phyloP scores from a whole-genome alignment of 371 early-diverging fungal species.

The Capillidium rhysosporum region DNA sequence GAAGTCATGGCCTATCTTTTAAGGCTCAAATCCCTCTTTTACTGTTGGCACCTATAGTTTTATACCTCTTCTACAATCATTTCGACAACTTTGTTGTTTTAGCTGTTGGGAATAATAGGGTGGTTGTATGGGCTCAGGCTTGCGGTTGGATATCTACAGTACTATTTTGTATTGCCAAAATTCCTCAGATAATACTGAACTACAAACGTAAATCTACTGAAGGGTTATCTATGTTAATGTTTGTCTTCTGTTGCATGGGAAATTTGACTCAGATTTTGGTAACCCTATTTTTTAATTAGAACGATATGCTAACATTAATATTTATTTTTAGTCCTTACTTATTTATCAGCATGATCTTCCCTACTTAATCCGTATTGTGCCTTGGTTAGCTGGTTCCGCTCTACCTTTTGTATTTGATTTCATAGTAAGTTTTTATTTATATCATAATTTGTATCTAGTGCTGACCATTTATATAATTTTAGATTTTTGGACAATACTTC shows the following conservation, averaged over 20 bases:
- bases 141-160: background rate
- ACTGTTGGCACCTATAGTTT: background rate
- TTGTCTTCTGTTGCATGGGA: constrained; percentile 59
- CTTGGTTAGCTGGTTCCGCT: constrained; percentile 1
- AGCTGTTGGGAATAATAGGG: background rate
- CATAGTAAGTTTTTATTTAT: background rate
- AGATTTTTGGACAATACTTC: too few species aligned
- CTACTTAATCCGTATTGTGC: background rate
- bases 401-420: constrained; percentile 3
- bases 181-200: constrained; percentile 70
- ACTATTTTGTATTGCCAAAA: background rate
- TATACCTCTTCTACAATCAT: background rate
- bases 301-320: background rate
- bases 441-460: too few species aligned
- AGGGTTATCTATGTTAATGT: constrained; percentile 59
- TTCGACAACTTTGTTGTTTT: background rate
- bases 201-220: constrained; percentile 43
- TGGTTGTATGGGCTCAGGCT: background rate
- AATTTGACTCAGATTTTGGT: constrained; percentile 41
- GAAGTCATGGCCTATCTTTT: background rate
- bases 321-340: background rate
- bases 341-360: background rate
- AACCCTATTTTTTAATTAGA: background rate
- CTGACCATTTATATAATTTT: too few species aligned
- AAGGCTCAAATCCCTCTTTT: background rate